Evolutionary conservation across 2,329 filamentous ascomycete species (phyloP).

Genomic region (Colletotrichum sp.): DNA sequence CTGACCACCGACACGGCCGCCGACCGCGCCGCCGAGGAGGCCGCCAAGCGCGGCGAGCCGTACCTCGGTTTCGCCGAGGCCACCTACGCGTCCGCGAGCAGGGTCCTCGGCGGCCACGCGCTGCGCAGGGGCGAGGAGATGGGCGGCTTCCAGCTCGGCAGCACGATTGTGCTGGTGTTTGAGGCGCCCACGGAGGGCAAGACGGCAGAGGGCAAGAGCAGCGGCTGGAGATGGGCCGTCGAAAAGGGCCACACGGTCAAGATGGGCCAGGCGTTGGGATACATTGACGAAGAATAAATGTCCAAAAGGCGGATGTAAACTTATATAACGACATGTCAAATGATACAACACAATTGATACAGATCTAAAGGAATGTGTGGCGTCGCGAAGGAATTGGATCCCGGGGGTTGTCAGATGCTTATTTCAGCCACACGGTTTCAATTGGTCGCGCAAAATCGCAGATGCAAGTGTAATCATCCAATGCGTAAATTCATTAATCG

Average conservation of each 20-base stretch:
- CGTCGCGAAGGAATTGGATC: background rate
- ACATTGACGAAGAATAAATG: conserved; percentile 62
- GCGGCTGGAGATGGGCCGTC: conserved; percentile 84
- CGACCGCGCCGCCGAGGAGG: conserved; percentile 83
- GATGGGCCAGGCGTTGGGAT: conserved; percentile 86
- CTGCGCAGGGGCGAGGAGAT: conserved; percentile 92
- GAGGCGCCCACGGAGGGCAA: conserved; percentile 70
- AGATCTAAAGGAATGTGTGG: background rate
- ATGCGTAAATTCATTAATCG: conserved; percentile 15
- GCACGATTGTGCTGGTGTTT: conserved; percentile 94
- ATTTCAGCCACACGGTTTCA: background rate
- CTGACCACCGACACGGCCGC: conserved; percentile 92
- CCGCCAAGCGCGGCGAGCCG: conserved; percentile 75
- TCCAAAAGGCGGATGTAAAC: background rate
- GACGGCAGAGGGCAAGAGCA: conserved; percentile 50
- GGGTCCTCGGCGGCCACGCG: conserved; percentile 81
- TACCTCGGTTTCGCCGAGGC: conserved; percentile 95
- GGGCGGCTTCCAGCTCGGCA: conserved; percentile 96
- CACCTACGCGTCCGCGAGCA: conserved; percentile 80
- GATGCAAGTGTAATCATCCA: conserved; percentile 3
- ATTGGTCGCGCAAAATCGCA: background rate
- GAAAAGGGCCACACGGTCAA: conserved; percentile 88
- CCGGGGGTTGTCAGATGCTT: background rate
- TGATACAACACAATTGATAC: background rate
- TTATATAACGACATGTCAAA: background rate